Percentiles rank a stretch among this genome's conserved stretches.
Conservation (phyloP, 2,329 filamentous ascomycete species). For the Trichoderma breve region DNA sequence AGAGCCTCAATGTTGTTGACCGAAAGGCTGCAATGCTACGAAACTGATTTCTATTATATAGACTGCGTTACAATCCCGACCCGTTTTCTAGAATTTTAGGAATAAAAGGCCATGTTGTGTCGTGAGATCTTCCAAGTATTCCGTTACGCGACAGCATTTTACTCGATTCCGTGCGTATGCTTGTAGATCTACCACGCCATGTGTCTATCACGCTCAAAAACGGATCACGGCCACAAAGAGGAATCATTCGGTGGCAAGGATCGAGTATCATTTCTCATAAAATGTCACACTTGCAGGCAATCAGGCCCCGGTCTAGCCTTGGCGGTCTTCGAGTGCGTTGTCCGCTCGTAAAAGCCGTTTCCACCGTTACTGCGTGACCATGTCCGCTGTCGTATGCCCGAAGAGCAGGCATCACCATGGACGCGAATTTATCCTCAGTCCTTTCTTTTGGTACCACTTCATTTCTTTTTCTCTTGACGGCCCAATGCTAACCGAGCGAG, state of each 20-base stretch:
- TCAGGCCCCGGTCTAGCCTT: background rate
- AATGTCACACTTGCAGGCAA: background rate
- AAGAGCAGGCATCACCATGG: background rate
- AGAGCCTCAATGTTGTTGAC: background rate
- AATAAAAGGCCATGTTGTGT: background rate
- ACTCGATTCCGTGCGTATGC: background rate
- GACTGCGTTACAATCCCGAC: background rate
- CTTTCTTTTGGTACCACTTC: background rate
- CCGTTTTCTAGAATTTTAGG: background rate
- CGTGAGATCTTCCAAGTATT: background rate
- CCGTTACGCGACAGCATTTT: background rate
- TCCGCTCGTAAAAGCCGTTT: background rate
- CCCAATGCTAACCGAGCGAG: background rate
- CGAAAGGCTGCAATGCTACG: background rate
- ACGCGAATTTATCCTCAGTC: background rate
- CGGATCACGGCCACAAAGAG: background rate
- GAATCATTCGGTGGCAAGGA: background rate
- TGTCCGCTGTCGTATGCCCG: background rate
- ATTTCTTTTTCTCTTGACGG: background rate
- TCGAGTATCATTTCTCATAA: background rate
- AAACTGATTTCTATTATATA: background rate
- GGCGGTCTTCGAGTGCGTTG: fast-evolving
- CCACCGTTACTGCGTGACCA: background rate
- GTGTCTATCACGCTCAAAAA: background rate
- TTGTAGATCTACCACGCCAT: background rate